Percentiles rank a stretch among this genome's conserved stretches.
Conservation (phyloP, 805 yeast species). For the Tanozyma kutaoensis region DNA sequence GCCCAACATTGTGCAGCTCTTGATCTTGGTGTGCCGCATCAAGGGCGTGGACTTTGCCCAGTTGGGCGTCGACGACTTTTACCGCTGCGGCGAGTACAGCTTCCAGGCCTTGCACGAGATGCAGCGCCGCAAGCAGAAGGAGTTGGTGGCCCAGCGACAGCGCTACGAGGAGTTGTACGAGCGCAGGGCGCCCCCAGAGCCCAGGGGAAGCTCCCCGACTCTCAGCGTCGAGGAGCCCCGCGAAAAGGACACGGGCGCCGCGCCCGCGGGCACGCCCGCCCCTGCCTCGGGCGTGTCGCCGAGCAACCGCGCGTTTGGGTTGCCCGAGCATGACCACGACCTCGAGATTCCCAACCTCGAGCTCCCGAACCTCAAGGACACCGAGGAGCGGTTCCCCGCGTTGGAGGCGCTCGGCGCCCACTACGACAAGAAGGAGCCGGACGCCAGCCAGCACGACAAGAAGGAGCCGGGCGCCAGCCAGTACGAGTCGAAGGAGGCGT, state of each 20-base stretch:
- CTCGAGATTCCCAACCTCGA: constrained; percentile 12
- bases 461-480: no score
- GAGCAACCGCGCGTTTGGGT: background rate
- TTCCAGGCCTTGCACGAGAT: constrained; percentile 42
- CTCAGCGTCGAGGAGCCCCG: no score
- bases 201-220: no score
- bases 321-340: constrained; percentile 5
- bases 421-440: no score
- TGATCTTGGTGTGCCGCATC: constrained; percentile 47
- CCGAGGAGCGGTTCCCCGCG: constrained; percentile 40
- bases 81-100: constrained; percentile 39
- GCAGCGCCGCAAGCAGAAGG: constrained; percentile 26
- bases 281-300: no score
- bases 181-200: no score
- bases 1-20: constrained; percentile 79
- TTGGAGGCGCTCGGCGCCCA: constrained; percentile 18
- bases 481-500: background rate
- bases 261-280: no score
- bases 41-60: constrained; percentile 19
- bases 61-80: constrained; percentile 27
- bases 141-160: constrained; percentile 20
- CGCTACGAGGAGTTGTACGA: constrained; percentile 27
- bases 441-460: no score
- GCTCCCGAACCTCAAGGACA: constrained; percentile 27
- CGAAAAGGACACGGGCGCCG: no score